phyloP scores from a whole-genome alignment of 2,329 filamentous ascomycete species.

The Chaetomiaceae sp. region DNA sequence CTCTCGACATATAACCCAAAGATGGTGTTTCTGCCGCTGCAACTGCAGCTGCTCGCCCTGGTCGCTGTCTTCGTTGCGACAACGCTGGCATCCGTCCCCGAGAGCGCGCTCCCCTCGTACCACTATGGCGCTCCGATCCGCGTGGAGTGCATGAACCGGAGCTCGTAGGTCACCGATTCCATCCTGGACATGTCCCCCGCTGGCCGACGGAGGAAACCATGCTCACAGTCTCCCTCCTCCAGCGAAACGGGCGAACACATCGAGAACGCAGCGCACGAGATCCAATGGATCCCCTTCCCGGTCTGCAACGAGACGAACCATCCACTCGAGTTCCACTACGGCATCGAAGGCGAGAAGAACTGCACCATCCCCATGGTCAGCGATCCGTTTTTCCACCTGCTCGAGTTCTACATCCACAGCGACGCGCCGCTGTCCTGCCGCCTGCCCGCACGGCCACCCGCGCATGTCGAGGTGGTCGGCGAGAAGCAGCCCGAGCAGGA shows the following conservation, averaged over 20 bases:
- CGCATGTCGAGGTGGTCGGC: conserved; percentile 51
- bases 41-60: conserved; percentile 2
- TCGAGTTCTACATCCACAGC: conserved; percentile 97
- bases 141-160: conserved; percentile 70
- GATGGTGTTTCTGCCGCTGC: not conserved
- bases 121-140: conserved; percentile 62
- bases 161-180: conserved; percentile 51
- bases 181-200: too few species aligned
- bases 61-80: conserved; percentile 1
- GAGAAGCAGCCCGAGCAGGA: conserved; percentile 47
- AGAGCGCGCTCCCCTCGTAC: conserved; percentile 53
- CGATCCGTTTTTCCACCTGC: conserved; percentile 79
- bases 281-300: conserved; percentile 90
- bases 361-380: conserved; percentile 74
- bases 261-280: conserved; percentile 71
- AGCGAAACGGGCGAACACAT: conserved; percentile 90
- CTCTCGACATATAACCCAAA: not conserved
- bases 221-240: conserved; percentile 5
- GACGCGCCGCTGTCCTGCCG: conserved; percentile 91
- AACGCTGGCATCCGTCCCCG: conserved; percentile 22
- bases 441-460: conserved; percentile 69
- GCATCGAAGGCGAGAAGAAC: conserved; percentile 73
- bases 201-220: too few species aligned
- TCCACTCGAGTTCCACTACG: conserved; percentile 82
- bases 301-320: conserved; percentile 81